Evolutionary conservation across 306 rosid genomes (phyloP), one percentile per base, ranked within the genome.

Genomic region (Pyrus pyrifolia): DNA sequence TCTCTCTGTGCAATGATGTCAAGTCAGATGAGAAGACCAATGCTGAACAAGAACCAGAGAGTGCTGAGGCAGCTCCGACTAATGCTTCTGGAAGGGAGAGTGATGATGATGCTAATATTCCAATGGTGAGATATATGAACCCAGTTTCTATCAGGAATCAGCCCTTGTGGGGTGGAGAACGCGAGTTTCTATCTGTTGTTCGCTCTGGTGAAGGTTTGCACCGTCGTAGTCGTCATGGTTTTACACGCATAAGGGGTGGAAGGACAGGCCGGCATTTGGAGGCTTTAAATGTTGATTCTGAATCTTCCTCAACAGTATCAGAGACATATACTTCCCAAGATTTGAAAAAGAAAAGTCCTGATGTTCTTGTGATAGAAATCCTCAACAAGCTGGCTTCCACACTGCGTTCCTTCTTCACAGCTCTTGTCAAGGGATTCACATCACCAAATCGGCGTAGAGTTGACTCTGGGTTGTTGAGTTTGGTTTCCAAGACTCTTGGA

Each of bases 291-390:
- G 79, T 89, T 78, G 99, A 92, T 80, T 87, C 93, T 61, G 99
- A 95, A 76, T 84, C 86, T 76, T 81, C 97, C 66, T 75, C 90
- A 49, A 79, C 84, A 76, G 82, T 82, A 74, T 73, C 74, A 1
- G 99, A 92, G 83, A 68, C 84, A 81, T 77, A 93, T 82, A 73
- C 82, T 40, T 81, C 92, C 58, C 97, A 86, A 74, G 97, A 95
- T 85, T 73, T 89, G 84, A 92, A 90, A 81, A 95, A 92, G 92
- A 95, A 95, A 89, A 92, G 97, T 65, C 99, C 99, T 23, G 97
- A 90, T 62, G 89, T 90, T 85, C 87, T 95, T 76, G 88, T 87
- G 46, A 75, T 71, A 10, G 99, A 95, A 80, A 90, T 86, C 91
- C 88, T 95, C 70, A 92, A 83, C 83, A 95, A 89, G 91, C 88